Conservation (phyloP, 2,329 filamentous ascomycete species). For the Cryphonectria japonica region DNA sequence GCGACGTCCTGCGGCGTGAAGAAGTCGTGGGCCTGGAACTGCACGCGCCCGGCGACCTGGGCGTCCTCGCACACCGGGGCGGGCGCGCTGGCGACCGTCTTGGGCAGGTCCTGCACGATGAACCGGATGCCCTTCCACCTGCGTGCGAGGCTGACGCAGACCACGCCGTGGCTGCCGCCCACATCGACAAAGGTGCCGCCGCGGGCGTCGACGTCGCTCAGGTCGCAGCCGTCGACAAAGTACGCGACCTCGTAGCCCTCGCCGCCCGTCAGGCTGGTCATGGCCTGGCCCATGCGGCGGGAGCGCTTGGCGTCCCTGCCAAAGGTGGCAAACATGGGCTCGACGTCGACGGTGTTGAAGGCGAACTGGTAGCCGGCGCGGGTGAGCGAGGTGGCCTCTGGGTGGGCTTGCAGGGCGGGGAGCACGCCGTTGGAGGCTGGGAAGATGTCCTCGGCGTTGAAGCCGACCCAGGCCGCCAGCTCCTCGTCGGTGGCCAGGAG, state of each 20-base stretch:
- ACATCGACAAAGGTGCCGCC: constrained; percentile 60
- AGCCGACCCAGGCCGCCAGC: constrained; percentile 58
- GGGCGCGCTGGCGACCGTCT: constrained; percentile 52
- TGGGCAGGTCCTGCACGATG: constrained; percentile 58
- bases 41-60: constrained; percentile 45
- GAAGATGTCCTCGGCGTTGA: constrained; percentile 58
- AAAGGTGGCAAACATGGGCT: constrained; percentile 59
- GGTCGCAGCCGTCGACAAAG: constrained; percentile 58
- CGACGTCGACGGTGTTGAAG: constrained; percentile 52
- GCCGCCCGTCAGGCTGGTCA: constrained; percentile 57
- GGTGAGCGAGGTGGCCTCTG: constrained; percentile 52
- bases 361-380: constrained; percentile 57
- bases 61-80: constrained; percentile 45
- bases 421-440: constrained; percentile 53
- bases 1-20: constrained; percentile 58
- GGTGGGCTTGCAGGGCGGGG: constrained; percentile 48
- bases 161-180: constrained; percentile 62
- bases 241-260: constrained; percentile 60
- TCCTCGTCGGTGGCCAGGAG: constrained; percentile 52
- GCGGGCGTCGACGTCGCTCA: constrained; percentile 48
- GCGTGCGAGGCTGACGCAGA: constrained; percentile 57
- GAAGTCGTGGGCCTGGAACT: constrained; percentile 58
- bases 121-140: constrained; percentile 56
- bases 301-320: constrained; percentile 52
- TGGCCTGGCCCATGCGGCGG: constrained; percentile 57